Conservation (phyloP, 1,284 basidiomycete species). For the Cutaneotrichosporon cutaneum region DNA sequence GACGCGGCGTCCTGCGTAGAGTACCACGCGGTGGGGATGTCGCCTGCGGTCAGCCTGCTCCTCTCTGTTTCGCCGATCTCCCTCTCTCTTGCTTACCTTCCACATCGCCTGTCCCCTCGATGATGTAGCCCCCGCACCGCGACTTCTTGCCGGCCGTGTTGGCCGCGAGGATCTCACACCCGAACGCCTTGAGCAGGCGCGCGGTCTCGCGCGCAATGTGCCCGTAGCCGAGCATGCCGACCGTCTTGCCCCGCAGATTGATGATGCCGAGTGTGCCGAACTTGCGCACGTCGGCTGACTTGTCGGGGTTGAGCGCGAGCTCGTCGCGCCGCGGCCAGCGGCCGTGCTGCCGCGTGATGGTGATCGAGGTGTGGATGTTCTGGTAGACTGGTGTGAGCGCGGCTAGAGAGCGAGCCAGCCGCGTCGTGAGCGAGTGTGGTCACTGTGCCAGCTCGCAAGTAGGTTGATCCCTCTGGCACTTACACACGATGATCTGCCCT, state of each 20-base stretch:
- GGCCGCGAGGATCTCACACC: conserved; percentile 48
- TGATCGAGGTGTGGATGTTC: conserved; percentile 35
- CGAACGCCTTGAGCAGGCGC: conserved; percentile 44
- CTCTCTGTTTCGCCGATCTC: not conserved
- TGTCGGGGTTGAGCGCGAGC: conserved; percentile 13
- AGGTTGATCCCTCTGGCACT: too few relatives aligned
- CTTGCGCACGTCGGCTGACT: not conserved
- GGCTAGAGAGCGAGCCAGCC: not conserved
- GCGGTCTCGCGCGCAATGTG: conserved; percentile 50
- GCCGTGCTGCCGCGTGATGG: conserved; percentile 25
- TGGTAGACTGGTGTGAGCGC: conserved; percentile 30
- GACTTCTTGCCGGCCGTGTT: conserved; percentile 39
- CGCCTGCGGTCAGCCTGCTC: conserved; percentile 4
- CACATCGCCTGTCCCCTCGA: conserved; percentile 49
- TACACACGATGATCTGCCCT: conserved; percentile 38
- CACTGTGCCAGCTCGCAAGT: too few relatives aligned
- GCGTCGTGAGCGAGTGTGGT: conserved; percentile 1
- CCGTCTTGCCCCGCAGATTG: conserved; percentile 20
- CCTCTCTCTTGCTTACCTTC: conserved; percentile 26
- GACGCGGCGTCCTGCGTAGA: conserved; percentile 37
- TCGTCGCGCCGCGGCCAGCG: conserved; percentile 29
- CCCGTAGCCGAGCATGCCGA: conserved; percentile 31
- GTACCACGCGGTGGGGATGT: conserved; percentile 45
- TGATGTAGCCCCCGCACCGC: conserved; percentile 36
- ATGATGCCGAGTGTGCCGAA: conserved; percentile 15